Conservation (phyloP, 768 basidiomycete species). For the Porpolomopsis calyptriformis region DNA sequence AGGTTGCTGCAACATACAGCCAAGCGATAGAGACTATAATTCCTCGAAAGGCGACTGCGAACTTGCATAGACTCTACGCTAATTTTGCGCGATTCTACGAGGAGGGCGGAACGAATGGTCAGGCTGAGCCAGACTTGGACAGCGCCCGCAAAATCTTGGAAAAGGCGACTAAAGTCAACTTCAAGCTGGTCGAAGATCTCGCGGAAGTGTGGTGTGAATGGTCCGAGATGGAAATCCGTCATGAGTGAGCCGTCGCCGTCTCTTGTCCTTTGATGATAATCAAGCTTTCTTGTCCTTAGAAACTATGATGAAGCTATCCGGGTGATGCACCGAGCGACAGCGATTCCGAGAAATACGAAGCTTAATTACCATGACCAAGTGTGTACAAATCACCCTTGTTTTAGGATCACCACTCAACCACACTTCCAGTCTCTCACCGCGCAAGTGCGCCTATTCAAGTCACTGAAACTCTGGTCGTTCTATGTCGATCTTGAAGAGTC, state of each 20-base stretch:
- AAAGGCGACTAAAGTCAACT: slow-evolving; percentile 84
- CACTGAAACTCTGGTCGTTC: slow-evolving; percentile 97
- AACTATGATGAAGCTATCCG: slow-evolving; percentile 94
- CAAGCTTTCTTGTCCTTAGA: slow-evolving; percentile 30
- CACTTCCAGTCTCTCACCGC: slow-evolving; percentile 58
- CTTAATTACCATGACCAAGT: slow-evolving; percentile 95
- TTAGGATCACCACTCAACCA: slow-evolving; percentile 2
- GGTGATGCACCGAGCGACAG: slow-evolving; percentile 94
- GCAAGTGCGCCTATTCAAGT: slow-evolving; percentile 91
- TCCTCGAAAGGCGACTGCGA: slow-evolving; percentile 83
- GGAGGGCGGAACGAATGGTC: slow-evolving; percentile 74
- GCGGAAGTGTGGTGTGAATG: slow-evolving; percentile 99
- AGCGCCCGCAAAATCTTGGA: slow-evolving; percentile 89
- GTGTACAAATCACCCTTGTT: slow-evolving; percentile 13
- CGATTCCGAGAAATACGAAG: slow-evolving; percentile 80
- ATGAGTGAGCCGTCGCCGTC: slow-evolving; percentile 58
- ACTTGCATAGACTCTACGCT: slow-evolving; percentile 81
- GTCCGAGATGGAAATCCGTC: slow-evolving; percentile 95
- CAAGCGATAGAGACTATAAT: slow-evolving; percentile 80
- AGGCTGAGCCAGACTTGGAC: slow-evolving; percentile 72
- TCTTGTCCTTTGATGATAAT: slow-evolving; percentile 10
- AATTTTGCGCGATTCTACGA: slow-evolving; percentile 98
- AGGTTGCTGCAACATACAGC: slow-evolving; percentile 92
- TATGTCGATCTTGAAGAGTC: slow-evolving; percentile 97
- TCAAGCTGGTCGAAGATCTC: slow-evolving; percentile 92